phyloP scores from a whole-genome alignment of 768 basidiomycete genomes.

The Russula compacta region DNA sequence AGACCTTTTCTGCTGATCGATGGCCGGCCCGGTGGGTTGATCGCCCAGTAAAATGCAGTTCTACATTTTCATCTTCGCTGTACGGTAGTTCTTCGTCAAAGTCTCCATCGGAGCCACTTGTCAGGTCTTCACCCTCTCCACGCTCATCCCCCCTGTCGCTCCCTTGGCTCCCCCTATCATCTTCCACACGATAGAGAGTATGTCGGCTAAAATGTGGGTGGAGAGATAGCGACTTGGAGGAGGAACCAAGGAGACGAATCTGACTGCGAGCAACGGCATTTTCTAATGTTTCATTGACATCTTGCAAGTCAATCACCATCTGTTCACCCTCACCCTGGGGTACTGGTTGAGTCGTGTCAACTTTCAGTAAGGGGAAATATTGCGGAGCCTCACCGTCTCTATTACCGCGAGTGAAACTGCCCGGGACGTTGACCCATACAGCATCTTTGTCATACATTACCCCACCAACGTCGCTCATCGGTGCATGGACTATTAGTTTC shows the following conservation, averaged over 20 bases:
- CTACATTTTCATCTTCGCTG: constrained; percentile 22
- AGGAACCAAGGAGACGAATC: constrained; percentile 77
- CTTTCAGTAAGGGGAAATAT: not conserved
- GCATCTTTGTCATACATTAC: constrained; percentile 97
- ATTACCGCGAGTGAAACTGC: constrained; percentile 80
- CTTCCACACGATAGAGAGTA: constrained; percentile 18
- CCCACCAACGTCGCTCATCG: constrained; percentile 98
- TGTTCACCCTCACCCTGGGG: constrained; percentile 88
- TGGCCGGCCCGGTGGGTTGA: constrained; percentile 16
- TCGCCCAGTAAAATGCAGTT: constrained; percentile 9
- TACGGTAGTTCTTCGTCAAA: constrained; percentile 22
- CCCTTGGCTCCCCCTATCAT: constrained; percentile 23
- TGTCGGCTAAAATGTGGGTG: constrained; percentile 24
- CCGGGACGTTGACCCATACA: constrained; percentile 96
- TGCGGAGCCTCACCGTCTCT: constrained; percentile 40
- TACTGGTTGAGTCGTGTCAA: constrained; percentile 32
- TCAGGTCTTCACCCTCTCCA: constrained; percentile 24
- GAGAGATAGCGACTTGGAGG: constrained; percentile 57
- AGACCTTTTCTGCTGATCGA: constrained; percentile 17
- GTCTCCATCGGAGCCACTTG: constrained; percentile 23
- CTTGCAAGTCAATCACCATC: constrained; percentile 97
- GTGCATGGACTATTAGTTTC: constrained; percentile 85
- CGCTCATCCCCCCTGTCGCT: constrained; percentile 25
- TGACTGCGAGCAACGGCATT: constrained; percentile 73
- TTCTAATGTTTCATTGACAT: constrained; percentile 70